Evolutionary conservation across 78 protist species (phyloP).

Genomic region (Protostelium mycophagum): DNA sequence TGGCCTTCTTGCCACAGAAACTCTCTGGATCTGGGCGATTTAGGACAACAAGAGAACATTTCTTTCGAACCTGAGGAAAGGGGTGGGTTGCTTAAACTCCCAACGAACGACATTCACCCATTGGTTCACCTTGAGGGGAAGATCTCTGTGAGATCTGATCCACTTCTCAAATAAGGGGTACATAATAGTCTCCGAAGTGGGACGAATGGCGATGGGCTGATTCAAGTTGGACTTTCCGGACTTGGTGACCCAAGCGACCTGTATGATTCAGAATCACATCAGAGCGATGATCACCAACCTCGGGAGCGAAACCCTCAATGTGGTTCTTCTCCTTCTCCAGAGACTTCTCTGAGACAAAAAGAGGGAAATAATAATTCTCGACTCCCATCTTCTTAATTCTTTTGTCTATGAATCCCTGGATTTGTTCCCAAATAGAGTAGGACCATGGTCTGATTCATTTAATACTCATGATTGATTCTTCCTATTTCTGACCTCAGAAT

Average conservation of each 20-base stretch:
- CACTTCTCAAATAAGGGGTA: conserved; percentile 89
- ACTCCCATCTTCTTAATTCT: conserved; percentile 80
- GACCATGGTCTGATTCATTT: conserved; percentile 76
- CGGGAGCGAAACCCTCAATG: conserved; percentile 92
- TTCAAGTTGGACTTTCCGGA: conserved; percentile 78
- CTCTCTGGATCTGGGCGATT: conserved; percentile 79
- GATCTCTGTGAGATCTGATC: conserved; percentile 95
- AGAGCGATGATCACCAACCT: conserved; percentile 18
- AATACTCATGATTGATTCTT: neutral
- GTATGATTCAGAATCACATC: neutral
- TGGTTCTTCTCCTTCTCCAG: conserved; percentile 82
- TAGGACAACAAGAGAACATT: conserved; percentile 9
- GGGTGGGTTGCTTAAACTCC: conserved; percentile 98
- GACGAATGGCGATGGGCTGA: conserved; percentile 96
- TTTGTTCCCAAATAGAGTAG: conserved; percentile 83
- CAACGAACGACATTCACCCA: conserved; percentile 98
- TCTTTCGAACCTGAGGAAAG: conserved; percentile 72
- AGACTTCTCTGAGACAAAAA: conserved; percentile 85
- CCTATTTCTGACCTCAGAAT: conserved; percentile 40
- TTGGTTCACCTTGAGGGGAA: conserved; percentile 92
- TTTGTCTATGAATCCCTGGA: conserved; percentile 62
- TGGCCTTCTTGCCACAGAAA: conserved; percentile 99
- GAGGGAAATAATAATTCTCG: conserved; percentile 93
- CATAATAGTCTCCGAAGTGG: conserved; percentile 97
- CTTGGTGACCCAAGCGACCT: conserved; percentile 97